These are phyloP conservation scores for Periconia digitata DNA, from an alignment of 2,329 filamentous ascomycete species.

Conservation along the genomic window DNA sequence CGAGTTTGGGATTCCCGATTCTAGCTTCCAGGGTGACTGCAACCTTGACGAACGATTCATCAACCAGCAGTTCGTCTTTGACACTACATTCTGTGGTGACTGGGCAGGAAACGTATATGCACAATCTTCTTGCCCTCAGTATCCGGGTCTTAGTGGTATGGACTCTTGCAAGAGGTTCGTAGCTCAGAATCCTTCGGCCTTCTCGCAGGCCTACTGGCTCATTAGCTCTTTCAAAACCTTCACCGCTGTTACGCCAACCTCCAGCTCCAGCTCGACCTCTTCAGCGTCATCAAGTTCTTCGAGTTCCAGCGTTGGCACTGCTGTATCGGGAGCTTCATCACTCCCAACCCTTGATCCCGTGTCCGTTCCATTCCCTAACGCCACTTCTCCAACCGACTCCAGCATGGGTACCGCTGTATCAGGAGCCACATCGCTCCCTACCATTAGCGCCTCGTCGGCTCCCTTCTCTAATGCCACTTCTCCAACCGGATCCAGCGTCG, in stretches of 20 bases:
- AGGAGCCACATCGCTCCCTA: not conserved
- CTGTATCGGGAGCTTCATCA: not conserved
- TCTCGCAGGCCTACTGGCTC: slow-evolving; percentile 72
- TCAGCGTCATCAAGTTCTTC: slow-evolving; percentile 13
- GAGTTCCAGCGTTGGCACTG: not conserved
- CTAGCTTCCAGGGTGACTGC: slow-evolving; percentile 71
- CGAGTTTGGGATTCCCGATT: slow-evolving; percentile 66
- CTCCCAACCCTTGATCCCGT: not conserved
- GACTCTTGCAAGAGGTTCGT: slow-evolving; percentile 70
- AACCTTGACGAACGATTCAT: slow-evolving; percentile 70
- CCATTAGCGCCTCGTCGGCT: not conserved
- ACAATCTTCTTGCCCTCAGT: slow-evolving; percentile 36
- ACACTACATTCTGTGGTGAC: slow-evolving; percentile 83
- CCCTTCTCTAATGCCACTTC: not conserved
- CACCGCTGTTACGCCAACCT: slow-evolving; percentile 12
- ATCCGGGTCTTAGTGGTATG: slow-evolving; percentile 13
- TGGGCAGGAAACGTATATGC: slow-evolving; percentile 76
- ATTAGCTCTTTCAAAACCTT: slow-evolving; percentile 48
- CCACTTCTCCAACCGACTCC: not conserved
- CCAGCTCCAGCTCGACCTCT: slow-evolving; percentile 8
- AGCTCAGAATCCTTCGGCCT: slow-evolving; percentile 65
- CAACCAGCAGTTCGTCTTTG: slow-evolving; percentile 73
- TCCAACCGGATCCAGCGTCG: not conserved
- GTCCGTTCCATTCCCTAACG: not conserved
- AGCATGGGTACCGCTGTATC: not conserved